Conservation (phyloP, 768 basidiomycete species). For the Leccinum boreale region DNA sequence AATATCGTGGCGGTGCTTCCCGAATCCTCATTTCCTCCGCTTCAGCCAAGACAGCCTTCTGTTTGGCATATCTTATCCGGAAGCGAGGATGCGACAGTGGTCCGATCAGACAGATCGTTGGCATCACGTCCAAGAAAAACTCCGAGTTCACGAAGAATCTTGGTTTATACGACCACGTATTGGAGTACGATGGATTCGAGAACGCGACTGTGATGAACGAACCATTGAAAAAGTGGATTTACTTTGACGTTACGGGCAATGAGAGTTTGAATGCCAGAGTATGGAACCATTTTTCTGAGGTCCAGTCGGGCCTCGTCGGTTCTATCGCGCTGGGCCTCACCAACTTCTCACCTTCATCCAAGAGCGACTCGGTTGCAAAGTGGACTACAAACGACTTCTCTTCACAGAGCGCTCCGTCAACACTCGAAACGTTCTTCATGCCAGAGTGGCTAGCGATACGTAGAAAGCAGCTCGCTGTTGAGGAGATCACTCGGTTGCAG, state of each 20-base stretch:
- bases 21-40: conserved; percentile 63
- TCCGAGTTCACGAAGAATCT: conserved; percentile 51
- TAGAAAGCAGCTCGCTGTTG: conserved; percentile 42
- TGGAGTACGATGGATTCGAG: conserved; percentile 50
- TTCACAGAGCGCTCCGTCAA: background rate
- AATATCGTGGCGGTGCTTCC: conserved; percentile 47
- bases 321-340: conserved; percentile 54
- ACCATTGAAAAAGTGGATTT: conserved; percentile 44
- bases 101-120: conserved; percentile 41
- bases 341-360: conserved; percentile 47
- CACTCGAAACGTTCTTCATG: conserved; percentile 62
- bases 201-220: conserved; percentile 30
- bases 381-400: conserved; percentile 41
- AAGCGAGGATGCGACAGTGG: conserved; percentile 35
- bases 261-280: conserved; percentile 45
- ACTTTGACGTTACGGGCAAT: conserved; percentile 64
- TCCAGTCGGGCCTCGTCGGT: conserved; percentile 32
- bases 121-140: conserved; percentile 60
- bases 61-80: conserved; percentile 56
- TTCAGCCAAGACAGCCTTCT: conserved; percentile 71
- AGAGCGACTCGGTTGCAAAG: conserved; percentile 28
- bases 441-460: conserved; percentile 63
- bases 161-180: conserved; percentile 53
- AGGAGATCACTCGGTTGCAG: conserved; percentile 50
- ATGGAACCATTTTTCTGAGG: conserved; percentile 34